phyloP scores from a whole-genome alignment of 108 stramenopile genomes.

The Pseudonitzschia multistriata region DNA sequence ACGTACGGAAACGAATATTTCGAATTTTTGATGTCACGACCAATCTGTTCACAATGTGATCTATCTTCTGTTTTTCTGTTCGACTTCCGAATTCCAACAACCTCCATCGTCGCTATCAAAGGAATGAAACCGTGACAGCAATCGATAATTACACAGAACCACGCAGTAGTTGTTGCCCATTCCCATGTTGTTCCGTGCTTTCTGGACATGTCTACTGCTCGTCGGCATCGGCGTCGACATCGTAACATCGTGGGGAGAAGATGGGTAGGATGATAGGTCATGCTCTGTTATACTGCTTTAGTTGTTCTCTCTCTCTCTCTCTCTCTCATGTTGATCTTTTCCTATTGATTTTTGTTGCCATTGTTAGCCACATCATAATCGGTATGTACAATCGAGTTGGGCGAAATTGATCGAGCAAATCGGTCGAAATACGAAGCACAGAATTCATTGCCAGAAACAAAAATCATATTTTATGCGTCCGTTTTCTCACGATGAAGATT shows the following conservation, averaged over 20 bases:
- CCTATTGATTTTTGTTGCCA: not conserved
- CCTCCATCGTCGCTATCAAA: too few relatives aligned
- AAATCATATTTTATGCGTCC: not conserved
- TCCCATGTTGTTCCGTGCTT: not conserved
- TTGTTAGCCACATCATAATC: not conserved
- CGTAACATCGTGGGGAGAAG: conserved; percentile 12
- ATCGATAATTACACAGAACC: too few relatives aligned
- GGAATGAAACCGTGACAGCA: too few relatives aligned
- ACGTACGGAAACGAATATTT: too few relatives aligned
- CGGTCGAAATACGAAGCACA: not conserved
- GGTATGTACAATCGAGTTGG: not conserved
- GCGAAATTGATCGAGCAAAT: not conserved
- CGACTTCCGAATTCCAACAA: not conserved
- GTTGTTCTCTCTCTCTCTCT: not conserved
- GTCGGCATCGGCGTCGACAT: not conserved
- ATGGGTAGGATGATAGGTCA: not conserved
- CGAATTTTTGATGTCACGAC: too few relatives aligned
- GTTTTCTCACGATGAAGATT: not conserved
- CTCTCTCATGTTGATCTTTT: not conserved
- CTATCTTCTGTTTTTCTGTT: not conserved
- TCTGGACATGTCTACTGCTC: not conserved
- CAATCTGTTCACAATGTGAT: too few relatives aligned
- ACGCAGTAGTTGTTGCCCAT: not conserved
- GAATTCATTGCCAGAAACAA: not conserved
- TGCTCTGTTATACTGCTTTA: not conserved